Evolutionary conservation across 192 early-diverging fungal species (phyloP).

Genomic region (Endogone sp.): DNA sequence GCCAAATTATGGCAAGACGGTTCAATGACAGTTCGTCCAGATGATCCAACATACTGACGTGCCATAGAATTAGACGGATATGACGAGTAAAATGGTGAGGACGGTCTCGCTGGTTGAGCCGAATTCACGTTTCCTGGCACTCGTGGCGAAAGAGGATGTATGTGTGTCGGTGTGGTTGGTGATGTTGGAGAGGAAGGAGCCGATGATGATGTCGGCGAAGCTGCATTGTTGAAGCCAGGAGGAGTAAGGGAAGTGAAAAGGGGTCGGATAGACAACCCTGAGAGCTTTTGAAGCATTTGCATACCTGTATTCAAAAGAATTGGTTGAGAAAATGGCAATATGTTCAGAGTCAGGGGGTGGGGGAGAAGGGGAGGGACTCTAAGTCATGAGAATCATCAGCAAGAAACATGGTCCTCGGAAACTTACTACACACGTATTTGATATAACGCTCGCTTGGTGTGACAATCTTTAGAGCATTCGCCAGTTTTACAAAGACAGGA

Average conservation of each 20-base stretch:
- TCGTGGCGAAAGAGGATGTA: neutral
- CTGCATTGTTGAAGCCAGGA: neutral
- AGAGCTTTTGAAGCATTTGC: constrained; percentile 1
- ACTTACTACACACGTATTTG: constrained; percentile 5
- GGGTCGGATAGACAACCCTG: neutral
- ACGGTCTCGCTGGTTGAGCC: neutral
- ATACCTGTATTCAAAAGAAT: neutral
- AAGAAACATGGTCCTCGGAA: too few relatives aligned
- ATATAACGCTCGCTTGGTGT: neutral
- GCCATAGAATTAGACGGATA: too few relatives aligned
- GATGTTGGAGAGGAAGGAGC: constrained; percentile 5
- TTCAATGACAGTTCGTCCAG: neutral
- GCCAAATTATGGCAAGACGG: neutral
- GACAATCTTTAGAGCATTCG: neutral
- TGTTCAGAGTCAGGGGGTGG: too few relatives aligned
- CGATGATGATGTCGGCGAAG: neutral
- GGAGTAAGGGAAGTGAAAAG: neutral
- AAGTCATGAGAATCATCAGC: too few relatives aligned
- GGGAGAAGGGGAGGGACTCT: too few relatives aligned
- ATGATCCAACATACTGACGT: neutral
- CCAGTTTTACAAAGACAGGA: constrained; percentile 1
- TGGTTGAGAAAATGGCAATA: neutral
- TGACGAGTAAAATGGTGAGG: neutral
- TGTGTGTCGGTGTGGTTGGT: constrained; percentile 4
- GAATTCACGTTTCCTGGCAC: neutral